Conservation (phyloP, 169 alveolate species). For the Cyclospora cayetanensis region DNA sequence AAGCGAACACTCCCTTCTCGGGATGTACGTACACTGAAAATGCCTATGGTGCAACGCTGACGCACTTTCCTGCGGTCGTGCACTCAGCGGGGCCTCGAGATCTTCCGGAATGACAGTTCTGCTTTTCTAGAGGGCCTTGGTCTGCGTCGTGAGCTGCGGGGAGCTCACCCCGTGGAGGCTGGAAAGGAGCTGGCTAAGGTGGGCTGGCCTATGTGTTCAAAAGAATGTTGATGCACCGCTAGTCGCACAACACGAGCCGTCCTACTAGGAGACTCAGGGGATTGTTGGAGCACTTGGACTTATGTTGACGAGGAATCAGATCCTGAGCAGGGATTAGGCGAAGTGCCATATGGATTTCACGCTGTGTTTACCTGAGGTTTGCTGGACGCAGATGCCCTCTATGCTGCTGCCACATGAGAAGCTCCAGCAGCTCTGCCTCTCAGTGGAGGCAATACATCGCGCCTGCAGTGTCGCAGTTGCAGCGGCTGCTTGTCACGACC, state of each 20-base stretch:
- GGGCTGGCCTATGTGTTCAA: too few species aligned
- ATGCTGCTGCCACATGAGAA: constrained; percentile 41
- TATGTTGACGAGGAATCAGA: too few species aligned
- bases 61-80: neutral
- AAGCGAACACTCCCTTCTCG: too few species aligned
- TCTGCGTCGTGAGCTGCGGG: constrained; percentile 31
- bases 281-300: too few species aligned
- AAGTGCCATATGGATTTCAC: too few species aligned
- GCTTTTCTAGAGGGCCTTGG: neutral
- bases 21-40: neutral
- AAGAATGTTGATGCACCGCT: too few species aligned
- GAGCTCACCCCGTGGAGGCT: neutral
- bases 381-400: constrained; percentile 25
- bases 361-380: too few species aligned
- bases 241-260: too few species aligned
- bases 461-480: constrained; percentile 42
- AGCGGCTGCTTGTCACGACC: neutral
- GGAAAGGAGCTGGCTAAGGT: constrained; percentile 27
- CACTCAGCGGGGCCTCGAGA: constrained; percentile 27
- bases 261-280: too few species aligned
- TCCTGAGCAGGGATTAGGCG: too few species aligned
- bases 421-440: constrained; percentile 36
- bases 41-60: neutral
- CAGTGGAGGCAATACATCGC: constrained; percentile 40
- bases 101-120: neutral